phyloP scores from a whole-genome alignment of 2,329 filamentous ascomycete genomes.

The Tolypocladium album region DNA sequence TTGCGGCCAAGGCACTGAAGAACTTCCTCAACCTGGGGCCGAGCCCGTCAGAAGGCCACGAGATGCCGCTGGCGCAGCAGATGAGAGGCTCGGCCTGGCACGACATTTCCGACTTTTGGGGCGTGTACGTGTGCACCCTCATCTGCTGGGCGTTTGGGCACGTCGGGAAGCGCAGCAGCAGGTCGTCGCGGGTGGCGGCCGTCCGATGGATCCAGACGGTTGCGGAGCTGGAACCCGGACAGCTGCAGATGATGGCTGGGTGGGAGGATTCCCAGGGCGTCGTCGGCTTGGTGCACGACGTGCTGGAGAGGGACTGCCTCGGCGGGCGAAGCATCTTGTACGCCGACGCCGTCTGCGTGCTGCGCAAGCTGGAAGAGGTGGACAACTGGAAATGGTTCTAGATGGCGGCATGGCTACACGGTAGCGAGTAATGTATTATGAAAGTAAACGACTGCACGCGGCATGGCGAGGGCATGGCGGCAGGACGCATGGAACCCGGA shows the following conservation, averaged over 20 bases:
- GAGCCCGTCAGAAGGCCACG: constrained; percentile 1
- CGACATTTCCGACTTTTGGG: constrained; percentile 42
- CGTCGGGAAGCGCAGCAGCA: constrained; percentile 8
- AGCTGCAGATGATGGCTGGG: constrained; percentile 24
- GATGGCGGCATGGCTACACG: background rate
- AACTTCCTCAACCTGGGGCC: constrained; percentile 25
- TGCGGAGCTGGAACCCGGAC: constrained; percentile 26
- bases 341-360: constrained; percentile 40
- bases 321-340: constrained; percentile 38
- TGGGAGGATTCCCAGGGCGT: constrained; percentile 31
- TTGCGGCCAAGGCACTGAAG: constrained; percentile 41
- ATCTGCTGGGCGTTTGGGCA: constrained; percentile 49
- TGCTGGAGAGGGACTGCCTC: constrained; percentile 37
- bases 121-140: constrained; percentile 43
- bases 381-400: constrained; percentile 24
- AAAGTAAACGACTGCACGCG: background rate
- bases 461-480: background rate
- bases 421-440: background rate
- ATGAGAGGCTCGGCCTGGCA: constrained; percentile 10
- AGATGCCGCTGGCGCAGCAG: background rate
- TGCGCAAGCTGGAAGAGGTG: constrained; percentile 39
- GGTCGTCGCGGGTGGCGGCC: constrained; percentile 14
- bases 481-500: background rate
- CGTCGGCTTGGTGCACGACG: constrained; percentile 34
- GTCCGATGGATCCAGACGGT: constrained; percentile 28